Conservation (phyloP, 2,329 filamentous ascomycete species). For the Lachnellula subtilissima region DNA sequence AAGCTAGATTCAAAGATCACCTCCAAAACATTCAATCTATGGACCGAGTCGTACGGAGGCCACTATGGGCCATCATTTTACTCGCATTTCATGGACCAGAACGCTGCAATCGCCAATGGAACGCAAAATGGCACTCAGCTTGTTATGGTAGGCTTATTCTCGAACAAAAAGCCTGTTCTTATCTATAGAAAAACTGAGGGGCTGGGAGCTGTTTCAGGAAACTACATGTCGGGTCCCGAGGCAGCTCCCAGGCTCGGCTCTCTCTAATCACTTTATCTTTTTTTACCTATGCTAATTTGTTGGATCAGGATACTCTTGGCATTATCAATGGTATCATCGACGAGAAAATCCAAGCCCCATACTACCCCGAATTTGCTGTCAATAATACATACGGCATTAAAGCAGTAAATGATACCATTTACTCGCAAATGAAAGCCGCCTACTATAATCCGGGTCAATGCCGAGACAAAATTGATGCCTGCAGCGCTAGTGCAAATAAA, state of each 20-base stretch:
- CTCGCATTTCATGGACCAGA: constrained; percentile 53
- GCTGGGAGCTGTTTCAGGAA: no score
- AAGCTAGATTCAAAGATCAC: neutral
- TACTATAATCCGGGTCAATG: constrained; percentile 1
- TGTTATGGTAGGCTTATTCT: neutral
- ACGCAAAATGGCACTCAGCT: constrained; percentile 47
- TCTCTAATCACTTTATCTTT: no score
- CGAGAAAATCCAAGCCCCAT: constrained; percentile 45
- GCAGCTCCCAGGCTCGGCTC: no score
- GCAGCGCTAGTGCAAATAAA: neutral
- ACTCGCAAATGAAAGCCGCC: constrained; percentile 1
- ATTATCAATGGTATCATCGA: constrained; percentile 68
- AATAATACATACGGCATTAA: constrained; percentile 48
- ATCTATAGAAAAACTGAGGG: no score
- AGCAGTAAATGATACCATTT: neutral
- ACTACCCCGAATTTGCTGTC: constrained; percentile 20
- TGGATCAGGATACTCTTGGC: constrained; percentile 46
- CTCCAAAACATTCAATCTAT: constrained; percentile 54
- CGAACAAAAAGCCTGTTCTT: no score
- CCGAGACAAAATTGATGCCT: constrained; percentile 1
- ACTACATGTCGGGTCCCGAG: no score
- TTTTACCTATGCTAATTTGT: no score
- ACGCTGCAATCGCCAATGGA: constrained; percentile 47
- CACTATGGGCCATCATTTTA: constrained; percentile 60
- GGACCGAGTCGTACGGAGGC: constrained; percentile 63